Evolutionary conservation across 495 filamentous ascomycete species (phyloP).

Genomic region (Aspergillus carlsbadensis): DNA sequence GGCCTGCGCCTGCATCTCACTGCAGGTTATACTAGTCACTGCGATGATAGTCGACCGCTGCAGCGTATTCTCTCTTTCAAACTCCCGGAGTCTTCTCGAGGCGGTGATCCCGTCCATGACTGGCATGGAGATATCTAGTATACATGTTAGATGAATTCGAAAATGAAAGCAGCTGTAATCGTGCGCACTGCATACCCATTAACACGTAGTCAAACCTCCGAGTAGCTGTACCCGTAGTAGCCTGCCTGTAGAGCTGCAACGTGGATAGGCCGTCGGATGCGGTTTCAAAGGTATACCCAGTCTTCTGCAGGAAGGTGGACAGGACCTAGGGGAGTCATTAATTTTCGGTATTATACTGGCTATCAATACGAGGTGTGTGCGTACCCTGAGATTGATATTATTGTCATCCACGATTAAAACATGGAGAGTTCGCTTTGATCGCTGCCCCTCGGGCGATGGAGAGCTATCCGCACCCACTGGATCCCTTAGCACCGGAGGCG

Average conservation of each 20-base stretch:
- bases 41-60: slow-evolving; percentile 42
- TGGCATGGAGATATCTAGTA: slow-evolving; percentile 62
- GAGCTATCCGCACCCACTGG: slow-evolving; percentile 7
- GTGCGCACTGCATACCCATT: slow-evolving; percentile 54
- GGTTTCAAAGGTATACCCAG: slow-evolving; percentile 46
- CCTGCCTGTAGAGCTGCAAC: slow-evolving; percentile 48
- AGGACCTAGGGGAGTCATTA: slow-evolving; percentile 31
- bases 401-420: slow-evolving; percentile 52
- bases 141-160: not conserved
- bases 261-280: slow-evolving; percentile 60
- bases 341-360: not conserved
- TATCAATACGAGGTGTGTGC: not conserved
- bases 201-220: slow-evolving; percentile 51
- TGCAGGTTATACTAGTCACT: slow-evolving; percentile 46
- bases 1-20: slow-evolving; percentile 40
- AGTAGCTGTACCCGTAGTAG: too few species aligned
- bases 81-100: slow-evolving; percentile 53
- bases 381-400: slow-evolving; percentile 47
- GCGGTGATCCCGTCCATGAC: slow-evolving; percentile 64
- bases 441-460: not conserved
- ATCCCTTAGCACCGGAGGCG: slow-evolving; percentile 18
- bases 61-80: slow-evolving; percentile 36
- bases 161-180: not conserved
- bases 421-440: slow-evolving; percentile 17
- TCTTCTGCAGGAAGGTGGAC: slow-evolving; percentile 54